Base-by-base conservation (phyloP, 768 basidiomycete species). In the Trametes maxima region DNA sequence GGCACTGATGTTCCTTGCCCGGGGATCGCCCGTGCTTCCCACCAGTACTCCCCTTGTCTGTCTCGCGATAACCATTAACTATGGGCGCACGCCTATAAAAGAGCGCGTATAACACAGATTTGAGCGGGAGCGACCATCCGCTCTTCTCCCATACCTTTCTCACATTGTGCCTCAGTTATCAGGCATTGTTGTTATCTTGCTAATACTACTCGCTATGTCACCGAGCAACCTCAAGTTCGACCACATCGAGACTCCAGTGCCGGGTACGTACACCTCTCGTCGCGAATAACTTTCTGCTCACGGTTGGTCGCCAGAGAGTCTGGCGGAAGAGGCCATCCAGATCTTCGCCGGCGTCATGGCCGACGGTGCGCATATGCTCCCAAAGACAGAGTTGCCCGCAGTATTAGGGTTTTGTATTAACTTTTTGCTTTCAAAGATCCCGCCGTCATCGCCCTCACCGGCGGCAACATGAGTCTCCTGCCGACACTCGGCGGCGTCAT, bases 311-410 rank as follows among this genome's bases (percentile, higher is more conserved):
- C 21, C 36, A 61, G 60, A 55, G 46, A 48, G 21, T 8, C 21
- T 61, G 24, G 54, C 54, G 1, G 54, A 61, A 21, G 60, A 55
- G 25, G 53, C 60, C 11, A 40, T 40, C 5, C 24, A 55, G 21
- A 46, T 61, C 14, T 61, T 61, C 48, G 25, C 53, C 3, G 36
- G 44, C 7, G 48, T 61, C 52, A 61, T 61, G 60, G 44, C 47
- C 1, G 47, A 50, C 17, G 60, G 60, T 61, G 13, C 4, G 25
- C 19, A n/a, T 13, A n/a, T 6, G 14, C 35, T 19, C n/a, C 44
- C 28, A 25, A 25, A 45, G 5, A 11, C 22, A 14, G 24, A 6
- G 19, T 21, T 33, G 13, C 36, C 21, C 13, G 33, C 35, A n/a
- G 16, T 6, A 19, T n/a, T 19, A 12, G 5, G 28, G 14, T 36